Evolutionary conservation across 2,329 filamentous ascomycete genomes (phyloP).

Genomic region (Celoporthe dispersa): DNA sequence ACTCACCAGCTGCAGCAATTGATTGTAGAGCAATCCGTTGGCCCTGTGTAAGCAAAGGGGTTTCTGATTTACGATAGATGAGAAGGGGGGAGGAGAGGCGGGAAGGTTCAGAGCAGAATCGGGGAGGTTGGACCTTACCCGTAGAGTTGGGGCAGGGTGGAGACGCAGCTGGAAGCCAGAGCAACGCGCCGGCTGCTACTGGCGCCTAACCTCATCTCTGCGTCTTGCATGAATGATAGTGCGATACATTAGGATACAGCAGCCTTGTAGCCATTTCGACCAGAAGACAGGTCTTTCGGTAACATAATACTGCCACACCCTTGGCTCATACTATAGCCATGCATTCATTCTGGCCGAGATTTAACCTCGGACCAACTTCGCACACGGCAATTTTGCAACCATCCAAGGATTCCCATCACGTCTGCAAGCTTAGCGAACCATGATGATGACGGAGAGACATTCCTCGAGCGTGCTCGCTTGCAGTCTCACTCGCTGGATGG

Average conservation of each 20-base stretch:
- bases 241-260: neutral
- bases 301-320: neutral
- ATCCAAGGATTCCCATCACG: neutral
- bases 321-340: neutral
- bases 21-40: neutral
- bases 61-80: slow-evolving; percentile 5
- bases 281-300: neutral
- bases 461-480: neutral
- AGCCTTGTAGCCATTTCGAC: neutral
- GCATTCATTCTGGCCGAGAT: neutral
- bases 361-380: slow-evolving; percentile 10
- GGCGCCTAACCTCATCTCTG: slow-evolving; percentile 18
- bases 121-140: slow-evolving; percentile 30
- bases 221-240: neutral
- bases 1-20: slow-evolving; percentile 23
- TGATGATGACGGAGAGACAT: neutral
- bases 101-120: slow-evolving; percentile 20
- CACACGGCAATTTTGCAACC: neutral
- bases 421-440: neutral
- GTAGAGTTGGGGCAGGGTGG: slow-evolving; percentile 21
- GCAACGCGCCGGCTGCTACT: slow-evolving; percentile 15
- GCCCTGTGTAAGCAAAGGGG: neutral
- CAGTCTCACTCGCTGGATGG: neutral
- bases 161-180: slow-evolving; percentile 19
- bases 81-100: slow-evolving; percentile 17